Evolutionary conservation across 2,329 filamentous ascomycete species (phyloP).

Genomic region (Trichoderma sp.): DNA sequence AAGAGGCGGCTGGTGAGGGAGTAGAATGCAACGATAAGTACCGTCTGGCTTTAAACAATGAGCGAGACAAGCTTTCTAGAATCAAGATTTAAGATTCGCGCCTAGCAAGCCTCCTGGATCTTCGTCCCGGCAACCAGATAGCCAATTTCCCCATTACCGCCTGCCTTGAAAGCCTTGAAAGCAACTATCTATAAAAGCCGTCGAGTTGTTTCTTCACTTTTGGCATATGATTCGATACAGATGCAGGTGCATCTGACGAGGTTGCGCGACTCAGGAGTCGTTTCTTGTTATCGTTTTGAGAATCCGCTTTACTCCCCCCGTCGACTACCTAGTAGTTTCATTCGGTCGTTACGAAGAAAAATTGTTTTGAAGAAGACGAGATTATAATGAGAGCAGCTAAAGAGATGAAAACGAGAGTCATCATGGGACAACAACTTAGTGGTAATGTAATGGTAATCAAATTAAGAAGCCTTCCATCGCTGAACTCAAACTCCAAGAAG

Average conservation of each 20-base stretch:
- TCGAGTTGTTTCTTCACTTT: background rate
- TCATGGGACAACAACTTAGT: background rate
- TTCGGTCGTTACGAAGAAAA: background rate
- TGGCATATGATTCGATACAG: background rate
- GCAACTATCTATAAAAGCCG: too few species aligned
- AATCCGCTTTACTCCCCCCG: too few species aligned
- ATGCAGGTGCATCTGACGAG: background rate
- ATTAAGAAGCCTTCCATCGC: background rate
- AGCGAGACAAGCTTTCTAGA: background rate
- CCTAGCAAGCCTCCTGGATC: background rate
- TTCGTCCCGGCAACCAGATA: background rate
- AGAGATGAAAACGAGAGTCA: background rate
- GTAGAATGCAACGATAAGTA: background rate
- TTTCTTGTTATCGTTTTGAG: background rate
- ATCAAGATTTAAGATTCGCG: background rate
- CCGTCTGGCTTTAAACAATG: background rate
- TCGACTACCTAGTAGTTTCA: background rate
- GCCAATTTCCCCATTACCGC: background rate
- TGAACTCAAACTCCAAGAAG: background rate
- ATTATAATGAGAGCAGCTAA: background rate
- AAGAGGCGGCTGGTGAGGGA: conserved; percentile 5
- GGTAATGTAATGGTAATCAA: background rate
- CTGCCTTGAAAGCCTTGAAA: background rate
- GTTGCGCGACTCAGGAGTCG: background rate
- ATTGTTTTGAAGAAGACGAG: background rate